Evolutionary conservation across 805 yeast species (phyloP).

Genomic region (Alloascoidea africana): DNA sequence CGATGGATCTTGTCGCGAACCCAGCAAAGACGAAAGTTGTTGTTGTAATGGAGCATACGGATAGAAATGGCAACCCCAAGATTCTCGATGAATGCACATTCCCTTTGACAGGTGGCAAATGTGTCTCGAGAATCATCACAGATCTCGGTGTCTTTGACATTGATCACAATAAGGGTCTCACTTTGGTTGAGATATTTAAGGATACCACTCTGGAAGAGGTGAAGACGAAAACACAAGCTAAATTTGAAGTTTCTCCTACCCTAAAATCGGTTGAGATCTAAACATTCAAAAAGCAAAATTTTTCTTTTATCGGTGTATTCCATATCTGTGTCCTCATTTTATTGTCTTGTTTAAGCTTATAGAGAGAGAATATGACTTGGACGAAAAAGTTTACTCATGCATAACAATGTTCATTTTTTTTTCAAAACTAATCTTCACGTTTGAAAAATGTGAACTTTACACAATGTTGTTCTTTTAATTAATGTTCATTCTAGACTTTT

Average conservation of each 20-base stretch:
- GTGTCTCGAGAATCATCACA: conserved; percentile 31
- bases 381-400: no score
- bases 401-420: no score
- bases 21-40: conserved; percentile 29
- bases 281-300: no score
- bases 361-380: no score
- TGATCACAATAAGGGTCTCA: conserved; percentile 21
- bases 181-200: conserved; percentile 26
- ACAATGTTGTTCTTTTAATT: no score
- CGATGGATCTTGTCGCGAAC: conserved; percentile 35
- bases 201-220: conserved; percentile 25
- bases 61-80: conserved; percentile 30
- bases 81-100: conserved; percentile 26
- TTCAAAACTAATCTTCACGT: no score
- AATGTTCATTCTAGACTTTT: no score
- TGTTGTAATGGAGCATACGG: conserved; percentile 32
- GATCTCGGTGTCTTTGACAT: conserved; percentile 33
- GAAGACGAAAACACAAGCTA: conserved; percentile 23
- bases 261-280: conserved; percentile 8
- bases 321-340: no score
- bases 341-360: no score
- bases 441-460: no score
- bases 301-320: no score
- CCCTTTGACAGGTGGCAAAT: conserved; percentile 31
- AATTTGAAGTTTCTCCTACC: conserved; percentile 19